Percentiles rank a stretch among this genome's conserved stretches.
These are phyloP conservation scores for Coemansia javaensis DNA, from an alignment of 192 early-diverging fungal species.

Conservation along the genomic window DNA sequence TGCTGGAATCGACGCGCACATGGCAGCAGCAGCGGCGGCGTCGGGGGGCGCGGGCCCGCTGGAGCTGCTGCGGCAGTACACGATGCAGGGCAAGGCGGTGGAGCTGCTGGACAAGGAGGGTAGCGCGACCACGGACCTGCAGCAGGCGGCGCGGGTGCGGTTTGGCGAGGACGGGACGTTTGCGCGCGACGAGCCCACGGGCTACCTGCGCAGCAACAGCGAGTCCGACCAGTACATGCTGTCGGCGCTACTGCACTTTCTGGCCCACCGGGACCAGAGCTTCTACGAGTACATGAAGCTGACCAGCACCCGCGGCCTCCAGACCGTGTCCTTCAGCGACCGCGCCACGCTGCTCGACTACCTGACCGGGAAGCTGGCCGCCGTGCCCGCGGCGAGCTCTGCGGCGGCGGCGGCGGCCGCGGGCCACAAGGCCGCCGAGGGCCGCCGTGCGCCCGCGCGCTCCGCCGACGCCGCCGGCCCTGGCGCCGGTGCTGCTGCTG, in stretches of 20 bases:
- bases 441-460: constrained; percentile 8
- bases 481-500: background rate
- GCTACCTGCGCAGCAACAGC: constrained; percentile 53
- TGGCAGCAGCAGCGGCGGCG: background rate
- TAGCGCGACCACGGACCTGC: constrained; percentile 31
- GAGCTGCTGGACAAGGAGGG: constrained; percentile 49
- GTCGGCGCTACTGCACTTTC: constrained; percentile 67
- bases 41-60: constrained; percentile 42
- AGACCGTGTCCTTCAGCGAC: constrained; percentile 71
- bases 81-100: constrained; percentile 52
- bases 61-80: constrained; percentile 59
- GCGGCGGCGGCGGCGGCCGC: background rate
- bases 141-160: constrained; percentile 51
- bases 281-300: constrained; percentile 71
- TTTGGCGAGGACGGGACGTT: constrained; percentile 60
- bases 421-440: constrained; percentile 5
- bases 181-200: constrained; percentile 55
- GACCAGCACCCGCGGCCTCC: constrained; percentile 54
- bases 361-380: constrained; percentile 57
- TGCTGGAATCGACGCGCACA: too few species aligned
- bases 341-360: constrained; percentile 66
- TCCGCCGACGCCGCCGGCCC: background rate
- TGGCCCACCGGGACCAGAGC: constrained; percentile 58
- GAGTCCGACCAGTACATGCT: constrained; percentile 64
- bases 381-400: constrained; percentile 3